A percentile compares a stretch with the other conserved stretches of the same genome.
phyloP scores from a whole-genome alignment of 2,329 filamentous ascomycete genomes.

The Ophiobolus disseminans region DNA sequence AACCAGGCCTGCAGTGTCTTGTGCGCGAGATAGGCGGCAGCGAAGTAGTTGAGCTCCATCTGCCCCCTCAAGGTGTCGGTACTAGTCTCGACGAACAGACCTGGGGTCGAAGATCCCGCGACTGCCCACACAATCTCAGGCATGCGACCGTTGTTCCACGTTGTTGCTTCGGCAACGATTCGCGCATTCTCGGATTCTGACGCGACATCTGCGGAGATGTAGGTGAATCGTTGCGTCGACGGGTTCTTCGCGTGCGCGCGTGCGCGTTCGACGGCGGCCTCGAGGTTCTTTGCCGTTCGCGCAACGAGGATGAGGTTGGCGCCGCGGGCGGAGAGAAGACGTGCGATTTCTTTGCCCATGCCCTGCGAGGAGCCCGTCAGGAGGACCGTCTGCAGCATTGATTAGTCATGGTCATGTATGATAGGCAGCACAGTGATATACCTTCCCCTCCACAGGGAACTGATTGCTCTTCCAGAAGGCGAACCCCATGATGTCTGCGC shows the following conservation, averaged over 20 bases:
- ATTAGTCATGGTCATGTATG: neutral
- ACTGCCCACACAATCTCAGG: conserved; percentile 93
- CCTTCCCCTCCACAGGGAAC: conserved; percentile 85
- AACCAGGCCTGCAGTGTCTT: conserved; percentile 80
- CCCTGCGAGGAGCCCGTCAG: conserved; percentile 93
- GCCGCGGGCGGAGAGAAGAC: conserved; percentile 79
- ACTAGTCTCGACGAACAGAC: conserved; percentile 78
- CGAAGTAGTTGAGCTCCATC: conserved; percentile 95
- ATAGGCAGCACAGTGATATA: conserved; percentile 51
- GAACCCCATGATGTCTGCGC: conserved; percentile 68
- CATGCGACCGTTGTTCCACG: conserved; percentile 76
- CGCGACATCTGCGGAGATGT: conserved; percentile 83
- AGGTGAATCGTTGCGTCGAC: conserved; percentile 77
- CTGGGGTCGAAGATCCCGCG: conserved; percentile 76
- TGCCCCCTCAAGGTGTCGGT: conserved; percentile 72
- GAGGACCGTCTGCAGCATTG: conserved; percentile 72
- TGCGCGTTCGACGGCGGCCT: conserved; percentile 71
- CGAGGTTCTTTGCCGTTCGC: conserved; percentile 76
- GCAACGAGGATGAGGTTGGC: conserved; percentile 88
- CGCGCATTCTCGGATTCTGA: conserved; percentile 71
- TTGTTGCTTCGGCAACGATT: conserved; percentile 73
- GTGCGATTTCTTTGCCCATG: conserved; percentile 80
- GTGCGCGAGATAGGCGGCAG: conserved; percentile 84
- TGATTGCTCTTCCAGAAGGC: conserved; percentile 71
- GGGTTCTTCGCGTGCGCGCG: conserved; percentile 71